Evolutionary conservation across 768 basidiomycete genomes (phyloP).

Genomic region (Trametes gibbosa): DNA sequence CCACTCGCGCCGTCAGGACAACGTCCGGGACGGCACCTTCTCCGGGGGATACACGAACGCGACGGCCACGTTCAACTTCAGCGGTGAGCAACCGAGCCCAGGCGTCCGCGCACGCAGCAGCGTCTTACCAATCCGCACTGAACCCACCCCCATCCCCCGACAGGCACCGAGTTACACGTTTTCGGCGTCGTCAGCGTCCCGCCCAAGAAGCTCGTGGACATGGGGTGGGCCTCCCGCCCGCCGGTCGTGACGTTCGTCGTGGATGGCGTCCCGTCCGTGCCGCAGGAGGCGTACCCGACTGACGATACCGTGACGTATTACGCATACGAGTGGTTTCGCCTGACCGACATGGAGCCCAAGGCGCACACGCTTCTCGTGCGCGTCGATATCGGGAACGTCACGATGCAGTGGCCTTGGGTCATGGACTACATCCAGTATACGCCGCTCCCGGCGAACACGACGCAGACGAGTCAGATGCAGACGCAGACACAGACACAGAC

Average conservation of each 20-base stretch:
- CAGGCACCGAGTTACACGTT: not conserved
- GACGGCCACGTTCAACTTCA: not conserved
- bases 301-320: not conserved
- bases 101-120: too few species aligned
- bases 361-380: not conserved
- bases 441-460: not conserved
- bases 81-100: not conserved
- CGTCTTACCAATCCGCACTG: too few species aligned
- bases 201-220: too few species aligned
- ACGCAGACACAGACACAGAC: too few species aligned
- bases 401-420: not conserved
- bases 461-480: too few species aligned
- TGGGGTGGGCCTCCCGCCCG: not conserved
- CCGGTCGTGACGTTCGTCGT: not conserved
- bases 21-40: not conserved
- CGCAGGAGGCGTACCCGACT: not conserved
- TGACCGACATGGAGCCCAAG: too few species aligned
- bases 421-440: conserved; percentile 1
- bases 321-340: too few species aligned
- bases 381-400: not conserved
- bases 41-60: not conserved
- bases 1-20: not conserved
- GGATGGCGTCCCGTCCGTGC: not conserved
- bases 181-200: not conserved
- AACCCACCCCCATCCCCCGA: too few species aligned